These are phyloP conservation scores for Kwoniella sp. DNA, from an alignment of 768 basidiomycete species.

Conservation along the genomic window DNA sequence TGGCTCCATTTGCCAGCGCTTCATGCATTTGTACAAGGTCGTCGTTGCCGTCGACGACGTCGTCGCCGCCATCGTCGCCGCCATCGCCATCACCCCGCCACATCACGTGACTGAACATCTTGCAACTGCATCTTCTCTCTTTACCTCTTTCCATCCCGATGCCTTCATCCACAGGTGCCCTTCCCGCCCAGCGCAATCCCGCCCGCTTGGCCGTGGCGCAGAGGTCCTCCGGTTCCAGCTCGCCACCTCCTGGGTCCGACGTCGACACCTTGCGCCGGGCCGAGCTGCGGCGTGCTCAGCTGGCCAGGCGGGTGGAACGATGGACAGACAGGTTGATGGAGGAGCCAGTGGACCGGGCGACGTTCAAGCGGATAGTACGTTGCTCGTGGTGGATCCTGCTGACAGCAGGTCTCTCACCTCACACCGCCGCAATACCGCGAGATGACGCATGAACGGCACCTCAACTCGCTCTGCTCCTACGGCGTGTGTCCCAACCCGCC, in stretches of 20 bases:
- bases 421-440: slow-evolving; percentile 38
- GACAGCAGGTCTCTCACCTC: slow-evolving; percentile 27
- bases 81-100: no score
- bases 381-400: slow-evolving; percentile 35
- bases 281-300: slow-evolving; percentile 17
- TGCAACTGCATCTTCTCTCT: no score
- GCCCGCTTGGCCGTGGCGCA: slow-evolving; percentile 4
- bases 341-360: slow-evolving; percentile 25
- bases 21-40: no score
- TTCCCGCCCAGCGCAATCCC: slow-evolving; percentile 7
- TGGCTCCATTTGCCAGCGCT: no score
- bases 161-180: no score
- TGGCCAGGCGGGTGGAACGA: slow-evolving; percentile 33
- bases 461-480: slow-evolving; percentile 42
- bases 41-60: no score
- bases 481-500: slow-evolving; percentile 38
- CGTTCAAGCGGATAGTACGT: slow-evolving; percentile 33
- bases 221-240: not conserved
- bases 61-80: no score
- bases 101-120: no score
- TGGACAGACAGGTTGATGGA: slow-evolving; percentile 47
- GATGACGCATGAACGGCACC: slow-evolving; percentile 43
- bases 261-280: not conserved
- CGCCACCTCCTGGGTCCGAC: no score
- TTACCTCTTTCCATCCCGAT: no score